These are phyloP conservation scores for Mycena citricolor DNA, from an alignment of 1,284 basidiomycete genomes.

Conservation along the genomic window DNA sequence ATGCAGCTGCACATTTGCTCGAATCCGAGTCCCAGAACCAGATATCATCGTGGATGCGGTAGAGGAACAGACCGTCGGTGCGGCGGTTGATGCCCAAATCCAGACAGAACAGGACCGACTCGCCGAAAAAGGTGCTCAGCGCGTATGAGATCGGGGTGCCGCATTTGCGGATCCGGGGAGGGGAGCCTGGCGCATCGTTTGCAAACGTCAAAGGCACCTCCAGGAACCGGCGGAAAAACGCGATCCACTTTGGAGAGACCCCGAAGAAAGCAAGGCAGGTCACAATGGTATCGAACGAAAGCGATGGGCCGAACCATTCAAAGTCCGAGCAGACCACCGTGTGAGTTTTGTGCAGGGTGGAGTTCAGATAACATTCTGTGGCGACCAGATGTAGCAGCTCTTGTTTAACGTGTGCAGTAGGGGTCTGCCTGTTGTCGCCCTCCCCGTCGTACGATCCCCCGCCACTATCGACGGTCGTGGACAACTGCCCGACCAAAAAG, in stretches of 20 bases:
- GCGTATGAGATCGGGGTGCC: slow-evolving; percentile 27
- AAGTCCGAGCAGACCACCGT: slow-evolving; percentile 13
- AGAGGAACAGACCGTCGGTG: slow-evolving; percentile 37
- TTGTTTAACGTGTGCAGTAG: slow-evolving; percentile 23
- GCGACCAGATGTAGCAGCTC: slow-evolving; percentile 17
- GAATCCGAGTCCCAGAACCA: slow-evolving; percentile 39
- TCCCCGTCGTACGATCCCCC: slow-evolving; percentile 30
- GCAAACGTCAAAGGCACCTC: slow-evolving; percentile 7
- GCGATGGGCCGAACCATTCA: slow-evolving; percentile 15
- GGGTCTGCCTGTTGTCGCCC: slow-evolving; percentile 10
- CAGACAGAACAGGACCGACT: slow-evolving; percentile 41
- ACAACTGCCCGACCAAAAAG: slow-evolving; percentile 38
- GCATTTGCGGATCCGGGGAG: slow-evolving; percentile 2
- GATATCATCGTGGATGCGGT: slow-evolving; percentile 42
- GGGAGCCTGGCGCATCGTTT: slow-evolving; percentile 6
- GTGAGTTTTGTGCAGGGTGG: slow-evolving; percentile 5
- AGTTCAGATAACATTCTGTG: slow-evolving; percentile 15
- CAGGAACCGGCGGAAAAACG: slow-evolving; percentile 4
- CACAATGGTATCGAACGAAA: slow-evolving; percentile 7
- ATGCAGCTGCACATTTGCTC: slow-evolving; percentile 33
- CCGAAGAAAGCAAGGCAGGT: slow-evolving; percentile 10
- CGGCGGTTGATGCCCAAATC: slow-evolving; percentile 44
- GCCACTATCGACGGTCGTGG: slow-evolving; percentile 21
- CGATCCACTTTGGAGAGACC: slow-evolving; percentile 2
- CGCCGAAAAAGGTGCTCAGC: slow-evolving; percentile 38